A percentile compares a stretch with the other conserved stretches of the same genome.
These are phyloP conservation scores for Rhizopus arrhizus DNA, from an alignment of 371 early-diverging fungal species.

Conservation along the genomic window DNA sequence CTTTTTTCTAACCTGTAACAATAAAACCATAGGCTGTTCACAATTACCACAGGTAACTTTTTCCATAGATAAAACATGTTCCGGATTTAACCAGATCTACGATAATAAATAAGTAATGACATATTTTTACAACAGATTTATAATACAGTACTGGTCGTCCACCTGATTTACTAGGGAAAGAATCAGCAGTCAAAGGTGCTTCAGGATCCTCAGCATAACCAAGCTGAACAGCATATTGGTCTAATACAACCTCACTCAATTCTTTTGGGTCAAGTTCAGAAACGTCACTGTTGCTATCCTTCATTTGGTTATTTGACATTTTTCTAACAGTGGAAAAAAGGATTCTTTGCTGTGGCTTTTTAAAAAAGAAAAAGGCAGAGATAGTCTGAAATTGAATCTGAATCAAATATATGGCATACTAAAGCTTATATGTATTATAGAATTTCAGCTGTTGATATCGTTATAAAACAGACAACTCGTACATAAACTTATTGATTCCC, in stretches of 20 bases:
- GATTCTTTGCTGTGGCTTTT: background rate
- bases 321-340: constrained; percentile 3
- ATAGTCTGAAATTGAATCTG: background rate
- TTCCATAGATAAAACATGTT: constrained; percentile 62
- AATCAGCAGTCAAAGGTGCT: constrained; percentile 60
- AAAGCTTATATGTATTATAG: too few relatives aligned
- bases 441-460: too few relatives aligned
- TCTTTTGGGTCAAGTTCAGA: constrained; percentile 39
- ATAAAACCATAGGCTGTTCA: constrained; percentile 73
- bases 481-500: too few relatives aligned
- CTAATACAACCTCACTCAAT: constrained; percentile 31
- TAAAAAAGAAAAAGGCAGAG: too few relatives aligned
- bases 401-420: too few relatives aligned
- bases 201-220: constrained; percentile 78
- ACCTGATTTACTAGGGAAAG: constrained; percentile 87
- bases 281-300: constrained; percentile 38
- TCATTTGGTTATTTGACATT: constrained; percentile 23
- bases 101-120: background rate
- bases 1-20: constrained; percentile 74
- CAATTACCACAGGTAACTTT: constrained; percentile 79
- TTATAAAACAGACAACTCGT: too few relatives aligned
- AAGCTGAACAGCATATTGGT: constrained; percentile 60
- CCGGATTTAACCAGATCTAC: constrained; percentile 87
- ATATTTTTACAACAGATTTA: too few relatives aligned
- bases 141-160: constrained; percentile 72